These are phyloP conservation scores for Byssothecium circinans DNA, from an alignment of 2,329 filamentous ascomycete species.

Conservation along the genomic window DNA sequence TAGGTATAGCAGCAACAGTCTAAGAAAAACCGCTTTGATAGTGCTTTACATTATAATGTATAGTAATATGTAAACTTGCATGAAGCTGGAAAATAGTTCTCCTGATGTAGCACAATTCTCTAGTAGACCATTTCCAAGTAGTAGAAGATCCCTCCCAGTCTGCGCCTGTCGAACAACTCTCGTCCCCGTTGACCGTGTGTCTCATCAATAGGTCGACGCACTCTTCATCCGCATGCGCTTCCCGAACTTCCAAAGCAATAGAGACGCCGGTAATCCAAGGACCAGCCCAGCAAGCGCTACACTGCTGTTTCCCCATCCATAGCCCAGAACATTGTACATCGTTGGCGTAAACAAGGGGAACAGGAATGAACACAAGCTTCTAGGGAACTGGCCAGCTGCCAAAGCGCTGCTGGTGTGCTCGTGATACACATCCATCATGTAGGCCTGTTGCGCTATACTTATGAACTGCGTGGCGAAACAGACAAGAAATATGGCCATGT, in stretches of 20 bases:
- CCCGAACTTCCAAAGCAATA: slow-evolving; percentile 51
- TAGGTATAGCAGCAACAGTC: no score
- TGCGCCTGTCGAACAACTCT: no score
- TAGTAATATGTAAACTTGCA: no score
- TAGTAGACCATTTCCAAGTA: no score
- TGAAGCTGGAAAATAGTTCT: no score
- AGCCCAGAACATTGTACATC: slow-evolving; percentile 41
- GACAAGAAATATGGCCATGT: slow-evolving; percentile 53
- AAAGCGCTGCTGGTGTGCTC: slow-evolving; percentile 38
- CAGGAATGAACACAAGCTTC: slow-evolving; percentile 24
- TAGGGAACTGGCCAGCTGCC: slow-evolving; percentile 23
- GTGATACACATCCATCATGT: slow-evolving; percentile 62
- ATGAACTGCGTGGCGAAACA: slow-evolving; percentile 38
- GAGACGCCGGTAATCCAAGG: slow-evolving; percentile 43
- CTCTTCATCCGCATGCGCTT: slow-evolving; percentile 24
- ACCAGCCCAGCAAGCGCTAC: slow-evolving; percentile 28
- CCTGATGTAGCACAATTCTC: no score
- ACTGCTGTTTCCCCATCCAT: slow-evolving; percentile 41
- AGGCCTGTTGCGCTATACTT: slow-evolving; percentile 55
- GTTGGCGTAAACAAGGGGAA: slow-evolving; percentile 44
- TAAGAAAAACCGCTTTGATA: no score
- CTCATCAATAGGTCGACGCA: slow-evolving; percentile 2
- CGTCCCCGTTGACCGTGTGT: no score
- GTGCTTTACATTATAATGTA: no score
- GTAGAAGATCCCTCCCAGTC: no score